Base-by-base conservation (phyloP, 441 rosid genomes). In the Isatis lusitanica region DNA sequence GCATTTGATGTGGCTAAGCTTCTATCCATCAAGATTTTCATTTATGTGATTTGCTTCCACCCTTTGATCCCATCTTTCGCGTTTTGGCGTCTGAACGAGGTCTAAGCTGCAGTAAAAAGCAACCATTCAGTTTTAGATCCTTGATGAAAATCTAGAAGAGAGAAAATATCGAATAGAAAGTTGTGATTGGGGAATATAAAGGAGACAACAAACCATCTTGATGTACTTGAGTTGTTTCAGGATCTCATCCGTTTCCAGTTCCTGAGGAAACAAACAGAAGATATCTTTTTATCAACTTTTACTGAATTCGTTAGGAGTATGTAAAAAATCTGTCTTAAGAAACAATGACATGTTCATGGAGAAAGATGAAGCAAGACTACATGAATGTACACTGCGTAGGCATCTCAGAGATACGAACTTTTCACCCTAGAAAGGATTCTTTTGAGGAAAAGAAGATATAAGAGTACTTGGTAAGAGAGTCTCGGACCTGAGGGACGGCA, bases 401-500 rank as follows among this genome's bases (percentile, higher is more conserved):
- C 64, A 35, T 59, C 12, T 71, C 31, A 70, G 7, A 21, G 39
- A 59, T 57, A 68, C 35, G 33, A 63, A 53, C 33, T 30, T 36
- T 51, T 38, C 43, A 51, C 40, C 28, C 21, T 48, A 1, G 2
- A 18, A 59, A 13, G 18, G 40, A 55, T 12, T 17, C 57, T 38
- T 52, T 18, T 11, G 26, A 52, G 74, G 56, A 10, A 67, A 78
- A 46, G 10, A 73, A 51, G 58, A 31, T 67, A 10, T 9, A n/a
- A 40, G 50, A 61, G 15, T 40, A 38, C 16, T 18, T 47, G 35
- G 51, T 7, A 40, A 62, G 43, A 58, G 59, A 48, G 40, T 59
- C 50, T 59, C 70, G 68, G 44, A 93, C 98, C 99, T 95, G 99
- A 78, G 89, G 92, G 65, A 75, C 93, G 15, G 92, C 86, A 74